Evolutionary conservation across 148 eudicot genomes (phyloP).

Genomic region (Chenopodium berlandieri): DNA sequence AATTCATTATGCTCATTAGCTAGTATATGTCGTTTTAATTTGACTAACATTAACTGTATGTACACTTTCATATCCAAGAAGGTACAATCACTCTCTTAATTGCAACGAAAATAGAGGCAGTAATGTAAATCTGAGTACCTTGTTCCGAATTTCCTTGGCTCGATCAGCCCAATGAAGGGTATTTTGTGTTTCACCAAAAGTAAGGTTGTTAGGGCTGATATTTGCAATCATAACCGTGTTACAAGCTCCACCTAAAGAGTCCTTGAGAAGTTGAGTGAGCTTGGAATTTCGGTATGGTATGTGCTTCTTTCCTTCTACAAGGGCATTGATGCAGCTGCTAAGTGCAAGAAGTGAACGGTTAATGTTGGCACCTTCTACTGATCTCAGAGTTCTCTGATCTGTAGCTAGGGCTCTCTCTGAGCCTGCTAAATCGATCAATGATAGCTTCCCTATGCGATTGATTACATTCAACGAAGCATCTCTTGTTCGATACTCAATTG

Average conservation of each 20-base stretch:
- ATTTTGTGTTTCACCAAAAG: conserved; percentile 86
- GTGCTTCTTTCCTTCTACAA: conserved; percentile 92
- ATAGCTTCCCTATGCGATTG: conserved; percentile 73
- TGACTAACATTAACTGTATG: neutral
- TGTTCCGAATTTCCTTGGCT: conserved; percentile 82
- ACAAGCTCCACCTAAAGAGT: conserved; percentile 86
- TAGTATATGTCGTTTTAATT: neutral
- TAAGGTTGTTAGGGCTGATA: conserved; percentile 72
- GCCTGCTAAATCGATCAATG: conserved; percentile 81
- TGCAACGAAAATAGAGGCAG: neutral
- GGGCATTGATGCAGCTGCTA: conserved; percentile 91
- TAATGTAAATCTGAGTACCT: conserved; percentile 35
- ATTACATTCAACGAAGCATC: conserved; percentile 53
- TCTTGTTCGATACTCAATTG: conserved; percentile 61
- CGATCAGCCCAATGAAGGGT: conserved; percentile 98
- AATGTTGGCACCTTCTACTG: conserved; percentile 86
- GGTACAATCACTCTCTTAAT: neutral
- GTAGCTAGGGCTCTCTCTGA: conserved; percentile 91
- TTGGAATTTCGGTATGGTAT: conserved; percentile 87
- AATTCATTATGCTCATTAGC: neutral
- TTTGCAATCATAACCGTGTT: conserved; percentile 91
- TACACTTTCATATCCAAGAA: neutral
- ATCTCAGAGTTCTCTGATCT: conserved; percentile 78
- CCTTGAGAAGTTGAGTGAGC: conserved; percentile 91
- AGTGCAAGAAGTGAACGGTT: conserved; percentile 81